Evolutionary conservation across 2,329 filamentous ascomycete genomes (phyloP), one percentile per base, ranked within the genome.

Genomic region (Diaporthe vaccinii): DNA sequence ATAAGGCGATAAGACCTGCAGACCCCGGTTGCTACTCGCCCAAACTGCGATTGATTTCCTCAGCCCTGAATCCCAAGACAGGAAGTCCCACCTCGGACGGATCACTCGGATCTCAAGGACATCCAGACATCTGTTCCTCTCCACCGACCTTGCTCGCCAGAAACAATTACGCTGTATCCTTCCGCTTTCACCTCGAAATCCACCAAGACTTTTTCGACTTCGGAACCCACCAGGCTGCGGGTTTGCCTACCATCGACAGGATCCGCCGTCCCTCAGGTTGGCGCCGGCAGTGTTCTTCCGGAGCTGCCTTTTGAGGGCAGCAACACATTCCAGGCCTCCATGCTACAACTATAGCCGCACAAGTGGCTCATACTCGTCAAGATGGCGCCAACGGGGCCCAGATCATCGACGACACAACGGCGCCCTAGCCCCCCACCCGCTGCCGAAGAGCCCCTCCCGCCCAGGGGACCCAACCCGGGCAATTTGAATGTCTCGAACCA

Each of bases 401-500:
- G 51, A 39, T 72, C 73, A 31, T 73, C 69, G 51, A 67, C 68
- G 17, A 59, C 70, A 34, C 75, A 75, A 49, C 73, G 70, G 25
- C 61, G 62, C 49, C 51, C 69, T n/a, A 76, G 55, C 22, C 75
- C 75, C 31, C 59, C 76, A 12, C 59, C 58, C 15, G 46, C 61
- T 4, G 44, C 49, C 39, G 76, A 77, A n/a, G 74, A 76, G 15
- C 36, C 72, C n/a, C 31, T 49, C 10, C 49, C 75, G 20, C 75
- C 77, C 79, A 82, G 78, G 77, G 86, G 86, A 2, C 86, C 86
- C 69, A 85, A 86, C 55, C 87, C 88, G 3, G 88, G 88, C 77
- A 84, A 85, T 78, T 86, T 89, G 68, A 86, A 85, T 55, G 86
- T 87, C 55, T 86, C 87, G 31, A 86, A 89, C 68, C 94, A 95